Evolutionary conservation across 176 grass and related monocot genomes (phyloP), one percentile per base, ranked within the genome.

Genomic region (Areca catechu): DNA sequence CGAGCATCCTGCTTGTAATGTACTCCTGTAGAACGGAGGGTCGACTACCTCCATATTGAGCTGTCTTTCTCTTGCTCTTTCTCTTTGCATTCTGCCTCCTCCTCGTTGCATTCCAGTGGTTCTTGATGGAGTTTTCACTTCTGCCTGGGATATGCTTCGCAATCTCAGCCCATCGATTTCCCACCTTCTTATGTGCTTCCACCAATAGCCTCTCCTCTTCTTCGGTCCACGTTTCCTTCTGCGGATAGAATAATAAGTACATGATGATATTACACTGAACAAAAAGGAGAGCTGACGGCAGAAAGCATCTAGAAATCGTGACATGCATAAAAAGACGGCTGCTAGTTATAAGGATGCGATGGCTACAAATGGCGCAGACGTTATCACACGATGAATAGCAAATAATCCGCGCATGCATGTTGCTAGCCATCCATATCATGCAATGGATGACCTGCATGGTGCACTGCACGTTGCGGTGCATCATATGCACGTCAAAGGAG

Each of bases 91-190:
- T 71, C 15, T 87, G 68, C 58, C 83, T 76, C 14, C 86, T 70
- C 16, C 69, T 77, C 14, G 83, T 96, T 3, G 91, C 86, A 19
- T 96, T 96, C 86, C 86, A 90, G 29, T 88, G 92, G 30, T 96
- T 96, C 75, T 96, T 96, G 53, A 96, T 73, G 10, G 65, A 51
- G 58, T 96, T 96, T 71, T 96, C 83, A 3, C 86, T 82, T 15
- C 83, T 61, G 9, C 86, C 91, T 0, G 74, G 63, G 25, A 96
- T 71, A 49, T 69, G 43, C 54, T 27, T 79, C 0, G 86, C 80
- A 3, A 90, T 96, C 7, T 58, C 50, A 1, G 80, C 76, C 92
- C 86, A 96, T 16, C 72, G 43, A 20, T 88, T 96, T 21, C 92
- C 92, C 1, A 67, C 74, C 5, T 15, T 12, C 48, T 37, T 76